Percentiles rank a stretch among this genome's conserved stretches.
phyloP scores from a whole-genome alignment of 2,329 filamentous ascomycete genomes.

The Clonostachys chloroleuca region DNA sequence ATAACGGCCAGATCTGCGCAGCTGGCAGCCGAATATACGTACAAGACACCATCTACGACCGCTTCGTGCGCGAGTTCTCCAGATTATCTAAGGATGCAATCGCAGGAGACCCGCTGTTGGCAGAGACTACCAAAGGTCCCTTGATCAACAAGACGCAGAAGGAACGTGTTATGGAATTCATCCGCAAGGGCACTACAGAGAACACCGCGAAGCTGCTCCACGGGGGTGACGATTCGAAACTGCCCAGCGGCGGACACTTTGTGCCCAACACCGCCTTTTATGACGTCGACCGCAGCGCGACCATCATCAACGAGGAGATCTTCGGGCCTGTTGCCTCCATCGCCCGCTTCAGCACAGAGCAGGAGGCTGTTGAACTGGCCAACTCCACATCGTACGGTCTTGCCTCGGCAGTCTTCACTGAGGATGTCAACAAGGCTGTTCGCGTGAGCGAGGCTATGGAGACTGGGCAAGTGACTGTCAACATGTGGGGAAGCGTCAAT shows the following conservation, averaged over 20 bases:
- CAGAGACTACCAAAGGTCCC: too few species aligned
- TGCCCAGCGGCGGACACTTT: too few species aligned
- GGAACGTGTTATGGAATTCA: conserved; percentile 7
- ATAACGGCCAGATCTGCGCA: conserved; percentile 51
- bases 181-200: not conserved
- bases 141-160: too few species aligned
- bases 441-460: conserved; percentile 48
- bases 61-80: not conserved
- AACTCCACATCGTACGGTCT: conserved; percentile 69
- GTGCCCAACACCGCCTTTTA: too few species aligned
- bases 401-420: conserved; percentile 71
- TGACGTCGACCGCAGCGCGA: too few species aligned
- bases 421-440: conserved; percentile 28
- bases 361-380: conserved; percentile 64
- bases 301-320: conserved; percentile 62
- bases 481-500: conserved; percentile 14
- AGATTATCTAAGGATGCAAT: too few species aligned
- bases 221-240: too few species aligned
- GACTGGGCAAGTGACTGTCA: conserved; percentile 63
- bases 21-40: conserved; percentile 47
- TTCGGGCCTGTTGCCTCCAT: conserved; percentile 72
- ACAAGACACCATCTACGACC: conserved; percentile 25
- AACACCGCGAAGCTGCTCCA: conserved; percentile 11
- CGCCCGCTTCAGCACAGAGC: conserved; percentile 68
- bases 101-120: too few species aligned